Evolutionary conservation across 2,329 filamentous ascomycete species (phyloP).

Genomic region (Endoconidiophora laricicola): DNA sequence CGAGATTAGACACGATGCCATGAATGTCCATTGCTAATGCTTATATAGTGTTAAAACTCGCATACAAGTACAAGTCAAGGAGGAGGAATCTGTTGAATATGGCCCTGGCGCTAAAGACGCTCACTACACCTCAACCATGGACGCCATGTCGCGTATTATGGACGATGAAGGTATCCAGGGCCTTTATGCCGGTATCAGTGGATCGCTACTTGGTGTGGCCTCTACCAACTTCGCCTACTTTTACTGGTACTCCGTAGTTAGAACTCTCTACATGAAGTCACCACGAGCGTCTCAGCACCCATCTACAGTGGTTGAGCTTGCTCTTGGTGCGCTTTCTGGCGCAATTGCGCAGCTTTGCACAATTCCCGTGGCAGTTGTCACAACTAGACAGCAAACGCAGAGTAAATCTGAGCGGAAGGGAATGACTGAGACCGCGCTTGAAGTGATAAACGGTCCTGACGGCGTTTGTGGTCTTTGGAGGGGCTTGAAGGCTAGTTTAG

Average conservation of each 20-base stretch:
- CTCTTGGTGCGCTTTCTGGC: constrained; percentile 72
- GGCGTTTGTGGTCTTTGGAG: constrained; percentile 83
- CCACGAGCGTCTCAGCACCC: constrained; percentile 37
- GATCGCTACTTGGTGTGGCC: constrained; percentile 76
- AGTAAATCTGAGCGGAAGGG: constrained; percentile 70
- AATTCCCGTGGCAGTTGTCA: constrained; percentile 89
- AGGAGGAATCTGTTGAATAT: constrained; percentile 25
- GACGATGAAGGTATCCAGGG: constrained; percentile 64
- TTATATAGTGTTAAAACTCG: constrained; percentile 72
- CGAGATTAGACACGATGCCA: not conserved
- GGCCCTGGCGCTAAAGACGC: constrained; percentile 33
- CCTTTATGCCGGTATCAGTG: constrained; percentile 77
- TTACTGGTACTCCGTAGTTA: constrained; percentile 91
- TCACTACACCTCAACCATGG: constrained; percentile 75
- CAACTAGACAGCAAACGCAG: constrained; percentile 90
- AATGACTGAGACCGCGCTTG: constrained; percentile 68
- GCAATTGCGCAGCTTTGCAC: constrained; percentile 90
- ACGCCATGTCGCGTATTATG: constrained; percentile 74
- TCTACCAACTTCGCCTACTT: constrained; percentile 99
- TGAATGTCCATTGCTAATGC: not conserved
- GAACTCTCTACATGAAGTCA: constrained; percentile 57
- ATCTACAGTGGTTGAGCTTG: constrained; percentile 66
- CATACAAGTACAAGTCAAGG: constrained; percentile 70
- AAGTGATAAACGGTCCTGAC: constrained; percentile 82
- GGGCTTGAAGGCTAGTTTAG: constrained; percentile 86